A percentile compares a stretch with the other conserved stretches of the same genome.
Evolutionary conservation across 2,329 filamentous ascomycete genomes (phyloP).

Genomic region (Camptophora hylomeconis): DNA sequence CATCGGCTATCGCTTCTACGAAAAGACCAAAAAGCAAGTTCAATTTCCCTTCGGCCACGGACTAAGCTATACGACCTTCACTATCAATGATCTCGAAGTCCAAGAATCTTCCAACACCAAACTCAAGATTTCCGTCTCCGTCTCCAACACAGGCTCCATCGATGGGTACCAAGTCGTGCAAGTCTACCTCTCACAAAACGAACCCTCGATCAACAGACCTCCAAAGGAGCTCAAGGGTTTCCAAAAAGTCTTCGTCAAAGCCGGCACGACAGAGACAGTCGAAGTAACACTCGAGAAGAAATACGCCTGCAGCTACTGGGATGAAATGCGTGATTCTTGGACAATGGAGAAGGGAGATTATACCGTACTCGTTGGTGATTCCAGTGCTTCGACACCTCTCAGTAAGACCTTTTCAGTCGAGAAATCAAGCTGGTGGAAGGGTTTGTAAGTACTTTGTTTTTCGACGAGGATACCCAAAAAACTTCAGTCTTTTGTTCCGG

Average conservation of each 20-base stretch:
- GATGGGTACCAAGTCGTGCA: conserved; percentile 44
- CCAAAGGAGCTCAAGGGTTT: conserved; percentile 55
- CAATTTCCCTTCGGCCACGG: conserved; percentile 72
- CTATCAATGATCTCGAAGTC: conserved; percentile 35
- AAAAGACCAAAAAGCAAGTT: conserved; percentile 50
- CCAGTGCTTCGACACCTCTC: conserved; percentile 28
- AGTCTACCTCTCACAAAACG: conserved; percentile 34
- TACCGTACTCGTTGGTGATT: conserved; percentile 47
- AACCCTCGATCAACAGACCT: conserved; percentile 41
- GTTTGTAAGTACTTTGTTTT: no score
- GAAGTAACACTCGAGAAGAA: conserved; percentile 44
- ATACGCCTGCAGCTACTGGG: conserved; percentile 56
- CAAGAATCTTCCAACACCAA: conserved; percentile 36
- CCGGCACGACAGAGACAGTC: conserved; percentile 46
- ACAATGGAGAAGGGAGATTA: conserved; percentile 53
- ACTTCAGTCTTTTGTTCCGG: no score
- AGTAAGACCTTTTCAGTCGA: conserved; percentile 42
- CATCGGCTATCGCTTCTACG: conserved; percentile 70
- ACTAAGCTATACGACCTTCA: conserved; percentile 62
- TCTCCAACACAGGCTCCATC: conserved; percentile 42
- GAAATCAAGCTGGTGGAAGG: conserved; percentile 56
- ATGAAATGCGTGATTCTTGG: conserved; percentile 55
- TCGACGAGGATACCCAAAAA: no score
- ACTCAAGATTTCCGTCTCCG: conserved; percentile 31
- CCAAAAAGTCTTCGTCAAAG: conserved; percentile 47